Evolutionary conservation across 2,329 filamentous ascomycete genomes (phyloP).

Genomic region (Ceratocystis harringtonii): DNA sequence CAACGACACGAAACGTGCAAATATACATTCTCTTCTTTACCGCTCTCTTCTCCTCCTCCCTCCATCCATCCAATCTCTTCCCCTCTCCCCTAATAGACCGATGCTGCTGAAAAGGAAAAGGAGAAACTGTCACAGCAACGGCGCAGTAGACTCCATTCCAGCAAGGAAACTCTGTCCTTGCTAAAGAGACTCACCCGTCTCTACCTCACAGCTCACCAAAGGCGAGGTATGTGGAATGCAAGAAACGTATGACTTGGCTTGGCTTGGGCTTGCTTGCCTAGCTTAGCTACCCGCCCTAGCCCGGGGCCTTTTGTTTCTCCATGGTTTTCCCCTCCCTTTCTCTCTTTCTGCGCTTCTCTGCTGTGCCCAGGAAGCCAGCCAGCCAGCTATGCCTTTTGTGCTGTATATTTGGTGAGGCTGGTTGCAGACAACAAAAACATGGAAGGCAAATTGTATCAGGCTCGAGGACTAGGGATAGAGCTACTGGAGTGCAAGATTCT

Average conservation of each 20-base stretch:
- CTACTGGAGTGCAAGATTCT: too few relatives aligned
- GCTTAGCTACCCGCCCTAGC: background rate
- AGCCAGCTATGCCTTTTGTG: background rate
- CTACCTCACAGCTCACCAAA: too few relatives aligned
- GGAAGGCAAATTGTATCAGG: too few relatives aligned
- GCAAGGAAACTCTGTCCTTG: too few relatives aligned
- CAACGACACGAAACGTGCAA: too few relatives aligned
- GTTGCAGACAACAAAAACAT: background rate
- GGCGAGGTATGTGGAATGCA: background rate
- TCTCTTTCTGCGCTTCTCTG: background rate
- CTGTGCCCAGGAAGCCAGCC: background rate
- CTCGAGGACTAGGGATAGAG: too few relatives aligned
- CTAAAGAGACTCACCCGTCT: too few relatives aligned
- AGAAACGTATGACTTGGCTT: background rate
- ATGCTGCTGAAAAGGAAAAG: background rate
- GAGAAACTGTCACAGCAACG: background rate
- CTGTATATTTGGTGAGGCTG: background rate
- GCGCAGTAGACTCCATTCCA: constrained; percentile 3
- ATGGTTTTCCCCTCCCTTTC: background rate
- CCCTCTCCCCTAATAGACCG: background rate
- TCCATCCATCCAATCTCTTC: background rate
- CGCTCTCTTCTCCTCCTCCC: background rate
- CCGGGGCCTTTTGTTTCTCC: background rate
- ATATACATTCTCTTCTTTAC: background rate
- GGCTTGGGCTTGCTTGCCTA: background rate